phyloP scores from a whole-genome alignment of 768 basidiomycete species.

The Lentinula boryana region DNA sequence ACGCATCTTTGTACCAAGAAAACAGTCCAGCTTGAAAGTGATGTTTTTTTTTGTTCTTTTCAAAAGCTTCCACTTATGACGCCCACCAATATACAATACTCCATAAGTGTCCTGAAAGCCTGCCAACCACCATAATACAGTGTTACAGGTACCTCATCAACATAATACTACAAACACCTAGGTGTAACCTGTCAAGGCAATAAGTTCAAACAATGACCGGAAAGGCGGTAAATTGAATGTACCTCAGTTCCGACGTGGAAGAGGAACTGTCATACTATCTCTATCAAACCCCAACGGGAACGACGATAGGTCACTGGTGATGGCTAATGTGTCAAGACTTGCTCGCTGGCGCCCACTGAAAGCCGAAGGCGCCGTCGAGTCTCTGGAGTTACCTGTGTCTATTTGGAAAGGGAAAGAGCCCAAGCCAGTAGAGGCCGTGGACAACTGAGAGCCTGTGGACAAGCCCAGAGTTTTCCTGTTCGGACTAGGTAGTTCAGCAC shows the following conservation, averaged over 20 bases:
- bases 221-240: not conserved
- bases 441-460: conserved; percentile 72
- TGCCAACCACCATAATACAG: conserved; percentile 6
- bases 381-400: conserved; percentile 46
- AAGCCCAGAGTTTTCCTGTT: conserved; percentile 59
- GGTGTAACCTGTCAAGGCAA: not conserved
- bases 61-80: not conserved
- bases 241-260: conserved; percentile 13
- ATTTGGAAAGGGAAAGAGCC: conserved; percentile 87
- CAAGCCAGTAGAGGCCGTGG: conserved; percentile 74
- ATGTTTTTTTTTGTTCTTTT: not conserved
- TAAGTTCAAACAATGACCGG: not conserved
- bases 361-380: conserved; percentile 29
- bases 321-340: conserved; percentile 78
- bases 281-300: conserved; percentile 75
- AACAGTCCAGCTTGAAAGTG: not conserved
- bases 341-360: conserved; percentile 57
- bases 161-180: not conserved
- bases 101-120: conserved; percentile 5
- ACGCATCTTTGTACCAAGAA: not conserved
- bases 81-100: not conserved
- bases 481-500: conserved; percentile 42
- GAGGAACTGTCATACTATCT: conserved; percentile 28
- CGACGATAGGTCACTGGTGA: conserved; percentile 79
- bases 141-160: conserved; percentile 1